Percentiles rank a stretch among this genome's conserved stretches.
Conservation (phyloP, 1,139 yeast genomes). For the Kluyveromyces sp. region DNA sequence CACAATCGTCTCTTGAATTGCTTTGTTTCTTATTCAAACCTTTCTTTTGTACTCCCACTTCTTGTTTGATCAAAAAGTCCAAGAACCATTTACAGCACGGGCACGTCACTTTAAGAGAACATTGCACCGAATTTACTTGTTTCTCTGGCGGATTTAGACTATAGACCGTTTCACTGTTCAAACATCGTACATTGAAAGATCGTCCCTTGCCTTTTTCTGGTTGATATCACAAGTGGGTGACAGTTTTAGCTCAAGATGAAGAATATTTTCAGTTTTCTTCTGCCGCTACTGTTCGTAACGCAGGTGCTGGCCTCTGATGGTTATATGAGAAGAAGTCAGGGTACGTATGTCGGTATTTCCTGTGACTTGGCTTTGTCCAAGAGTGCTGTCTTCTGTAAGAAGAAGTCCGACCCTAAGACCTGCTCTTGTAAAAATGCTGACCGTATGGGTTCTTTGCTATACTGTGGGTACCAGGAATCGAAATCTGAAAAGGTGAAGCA, state of each 20-base stretch:
- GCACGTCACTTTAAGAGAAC: too few relatives aligned
- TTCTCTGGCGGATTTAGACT: too few relatives aligned
- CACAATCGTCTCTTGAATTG: too few relatives aligned
- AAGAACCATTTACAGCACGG: too few relatives aligned
- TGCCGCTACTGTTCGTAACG: neutral
- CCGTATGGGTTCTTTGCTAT: conserved; percentile 27
- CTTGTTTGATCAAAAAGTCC: too few relatives aligned
- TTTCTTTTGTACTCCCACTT: too few relatives aligned
- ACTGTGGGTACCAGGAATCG: conserved; percentile 24
- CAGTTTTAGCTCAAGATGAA: neutral
- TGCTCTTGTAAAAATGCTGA: conserved; percentile 26
- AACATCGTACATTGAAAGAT: too few relatives aligned
- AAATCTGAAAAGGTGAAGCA: conserved; percentile 12
- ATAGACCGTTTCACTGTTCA: too few relatives aligned
- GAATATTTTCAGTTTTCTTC: neutral
- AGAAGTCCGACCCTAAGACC: conserved; percentile 14
- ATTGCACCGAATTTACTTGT: too few relatives aligned
- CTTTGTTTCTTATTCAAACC: too few relatives aligned
- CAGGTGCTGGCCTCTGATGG: neutral
- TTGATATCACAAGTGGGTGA: too few relatives aligned
- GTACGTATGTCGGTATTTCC: conserved; percentile 21
- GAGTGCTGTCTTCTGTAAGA: conserved; percentile 23
- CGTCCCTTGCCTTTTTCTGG: too few relatives aligned
- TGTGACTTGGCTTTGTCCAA: conserved; percentile 23
- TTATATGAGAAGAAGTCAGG: conserved; percentile 6